phyloP scores from a whole-genome alignment of 805 yeast species.

The Barnettozyma siamensis region DNA sequence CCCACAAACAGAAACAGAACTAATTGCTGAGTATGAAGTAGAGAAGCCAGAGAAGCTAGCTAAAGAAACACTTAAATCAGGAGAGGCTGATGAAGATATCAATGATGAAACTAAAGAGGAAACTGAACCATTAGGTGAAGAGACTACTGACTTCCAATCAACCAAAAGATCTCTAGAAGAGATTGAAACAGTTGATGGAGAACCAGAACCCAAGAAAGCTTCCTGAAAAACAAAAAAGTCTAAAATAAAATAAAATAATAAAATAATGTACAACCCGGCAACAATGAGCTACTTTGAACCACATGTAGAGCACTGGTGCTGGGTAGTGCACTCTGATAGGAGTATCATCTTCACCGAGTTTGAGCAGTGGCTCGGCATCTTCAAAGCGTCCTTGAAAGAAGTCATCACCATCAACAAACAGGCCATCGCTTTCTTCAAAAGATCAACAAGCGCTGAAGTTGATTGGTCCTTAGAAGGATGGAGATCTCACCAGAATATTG shows the following conservation, averaged over 20 bases:
- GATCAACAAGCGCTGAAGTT: background rate
- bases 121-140: too few relatives aligned
- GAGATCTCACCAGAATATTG: too few relatives aligned
- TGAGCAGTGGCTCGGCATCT: background rate
- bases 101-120: background rate
- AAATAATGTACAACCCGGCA: too few relatives aligned
- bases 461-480: background rate
- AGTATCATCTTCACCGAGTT: background rate
- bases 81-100: background rate
- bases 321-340: background rate
- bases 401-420: background rate
- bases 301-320: background rate
- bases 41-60: background rate
- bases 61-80: too few relatives aligned
- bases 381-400: constrained; percentile 1
- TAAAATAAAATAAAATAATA: too few relatives aligned
- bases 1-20: too few relatives aligned
- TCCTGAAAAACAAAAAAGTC: too few relatives aligned
- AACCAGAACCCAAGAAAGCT: too few relatives aligned
- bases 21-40: background rate
- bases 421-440: constrained; percentile 1
- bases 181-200: too few relatives aligned
- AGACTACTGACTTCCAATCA: too few relatives aligned
- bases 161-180: too few relatives aligned
- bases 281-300: background rate